phyloP scores from a whole-genome alignment of 371 early-diverging fungal species.

The Mucor indicus region DNA sequence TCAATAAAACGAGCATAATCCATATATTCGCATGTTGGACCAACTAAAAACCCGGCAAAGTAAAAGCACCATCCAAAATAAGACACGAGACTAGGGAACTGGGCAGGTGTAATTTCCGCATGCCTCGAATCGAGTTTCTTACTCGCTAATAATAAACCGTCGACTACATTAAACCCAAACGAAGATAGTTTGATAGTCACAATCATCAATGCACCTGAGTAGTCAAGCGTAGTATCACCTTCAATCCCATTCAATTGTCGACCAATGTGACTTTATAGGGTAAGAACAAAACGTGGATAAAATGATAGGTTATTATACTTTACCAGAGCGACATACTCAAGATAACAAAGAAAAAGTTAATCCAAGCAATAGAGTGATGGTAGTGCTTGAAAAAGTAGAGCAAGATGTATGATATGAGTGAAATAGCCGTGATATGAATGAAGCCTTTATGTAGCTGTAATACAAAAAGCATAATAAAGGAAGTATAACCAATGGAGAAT shows the following conservation, averaged over 20 bases:
- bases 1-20: slow-evolving; percentile 63
- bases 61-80: slow-evolving; percentile 88
- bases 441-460: slow-evolving; percentile 61
- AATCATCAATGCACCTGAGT: slow-evolving; percentile 91
- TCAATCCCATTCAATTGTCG: slow-evolving; percentile 52
- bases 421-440: slow-evolving; percentile 54
- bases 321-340: slow-evolving; percentile 75
- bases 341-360: slow-evolving; percentile 74
- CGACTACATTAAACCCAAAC: slow-evolving; percentile 76
- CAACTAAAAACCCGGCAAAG: slow-evolving; percentile 82
- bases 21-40: slow-evolving; percentile 82
- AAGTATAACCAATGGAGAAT: slow-evolving; percentile 65
- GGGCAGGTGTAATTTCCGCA: slow-evolving; percentile 19
- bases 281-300: no score
- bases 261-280: slow-evolving; percentile 52
- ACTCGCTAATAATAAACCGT: slow-evolving; percentile 11
- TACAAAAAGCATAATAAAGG: slow-evolving; percentile 58
- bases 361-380: slow-evolving; percentile 51
- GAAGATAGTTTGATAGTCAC: slow-evolving; percentile 84
- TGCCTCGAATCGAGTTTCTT: background rate
- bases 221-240: slow-evolving; percentile 65
- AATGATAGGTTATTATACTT: no score
- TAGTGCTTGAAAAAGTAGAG: slow-evolving; percentile 28
- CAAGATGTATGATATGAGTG: slow-evolving; percentile 58
- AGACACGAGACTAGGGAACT: slow-evolving; percentile 71